Conservation (phyloP, 1,284 basidiomycete genomes). For the Spongispora temasekensis region DNA sequence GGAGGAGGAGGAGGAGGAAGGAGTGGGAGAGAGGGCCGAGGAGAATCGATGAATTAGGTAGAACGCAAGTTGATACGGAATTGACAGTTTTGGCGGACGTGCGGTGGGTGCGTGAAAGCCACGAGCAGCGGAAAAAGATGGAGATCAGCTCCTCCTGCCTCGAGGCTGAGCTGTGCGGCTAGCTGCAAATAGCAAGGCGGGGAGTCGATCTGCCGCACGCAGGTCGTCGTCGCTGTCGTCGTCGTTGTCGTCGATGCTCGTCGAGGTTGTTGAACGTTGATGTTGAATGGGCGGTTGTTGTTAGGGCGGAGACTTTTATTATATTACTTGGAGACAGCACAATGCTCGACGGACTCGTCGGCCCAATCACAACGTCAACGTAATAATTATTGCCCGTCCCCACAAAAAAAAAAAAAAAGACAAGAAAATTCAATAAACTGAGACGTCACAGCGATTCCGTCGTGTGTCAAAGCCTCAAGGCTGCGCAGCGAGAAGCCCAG, state of each 20-base stretch:
- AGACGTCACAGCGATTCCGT: constrained; percentile 5
- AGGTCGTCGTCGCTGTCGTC: constrained; percentile 11
- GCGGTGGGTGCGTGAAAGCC: constrained; percentile 39
- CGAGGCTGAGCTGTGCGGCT: constrained; percentile 24
- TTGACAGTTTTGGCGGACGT: constrained; percentile 34
- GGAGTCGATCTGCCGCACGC: constrained; percentile 8
- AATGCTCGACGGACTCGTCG: background rate
- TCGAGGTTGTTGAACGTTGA: constrained; percentile 18
- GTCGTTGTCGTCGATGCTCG: background rate
- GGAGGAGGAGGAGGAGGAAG: constrained; percentile 16
- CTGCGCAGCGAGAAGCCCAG: constrained; percentile 14
- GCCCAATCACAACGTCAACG: too few relatives aligned
- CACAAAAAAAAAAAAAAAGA: background rate
- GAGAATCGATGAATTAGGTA: constrained; percentile 36
- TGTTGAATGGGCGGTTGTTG: constrained; percentile 15
- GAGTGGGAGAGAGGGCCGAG: constrained; percentile 27
- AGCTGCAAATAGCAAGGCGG: constrained; percentile 25
- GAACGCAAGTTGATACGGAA: constrained; percentile 31
- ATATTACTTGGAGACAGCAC: constrained; percentile 4
- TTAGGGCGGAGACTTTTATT: constrained; percentile 29
- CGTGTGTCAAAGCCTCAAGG: constrained; percentile 10
- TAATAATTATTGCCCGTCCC: constrained; percentile 16
- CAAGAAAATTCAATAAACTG: constrained; percentile 10
- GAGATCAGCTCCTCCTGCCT: constrained; percentile 30
- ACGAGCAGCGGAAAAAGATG: constrained; percentile 37